Evolutionary conservation across 225 moss, liverwort and hornwort genomes (phyloP).

Genomic region (Thuidium tamariscinum): DNA sequence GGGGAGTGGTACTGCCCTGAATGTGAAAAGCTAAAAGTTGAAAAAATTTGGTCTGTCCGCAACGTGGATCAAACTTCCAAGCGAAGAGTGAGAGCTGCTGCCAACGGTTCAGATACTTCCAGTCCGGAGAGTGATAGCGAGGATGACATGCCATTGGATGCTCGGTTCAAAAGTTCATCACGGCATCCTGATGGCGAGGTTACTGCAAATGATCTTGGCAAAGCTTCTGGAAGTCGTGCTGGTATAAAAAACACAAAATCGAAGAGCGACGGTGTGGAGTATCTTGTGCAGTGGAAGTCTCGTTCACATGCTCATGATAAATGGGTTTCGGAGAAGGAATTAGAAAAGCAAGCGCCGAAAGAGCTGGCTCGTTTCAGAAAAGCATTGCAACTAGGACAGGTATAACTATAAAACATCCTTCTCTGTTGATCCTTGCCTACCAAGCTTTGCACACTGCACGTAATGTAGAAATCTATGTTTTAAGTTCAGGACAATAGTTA

Average conservation of each 20-base stretch:
- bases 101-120: constrained; percentile 6
- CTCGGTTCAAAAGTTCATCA: constrained; percentile 4
- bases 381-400: constrained; percentile 45
- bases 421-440: background rate
- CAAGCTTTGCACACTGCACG: background rate
- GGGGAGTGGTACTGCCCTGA: constrained; percentile 89
- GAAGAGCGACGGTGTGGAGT: constrained; percentile 28
- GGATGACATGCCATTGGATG: constrained; percentile 13
- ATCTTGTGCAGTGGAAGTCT: constrained; percentile 88
- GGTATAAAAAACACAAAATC: background rate
- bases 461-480: background rate
- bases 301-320: constrained; percentile 68
- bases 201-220: background rate
- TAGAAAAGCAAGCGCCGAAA: constrained; percentile 58
- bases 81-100: background rate
- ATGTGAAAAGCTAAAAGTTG: constrained; percentile 67
- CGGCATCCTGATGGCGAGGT: background rate
- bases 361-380: constrained; percentile 58
- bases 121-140: constrained; percentile 21
- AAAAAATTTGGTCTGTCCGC: constrained; percentile 80
- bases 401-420: background rate
- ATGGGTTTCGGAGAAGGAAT: constrained; percentile 69
- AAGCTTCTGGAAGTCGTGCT: constrained; percentile 3
- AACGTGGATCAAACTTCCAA: background rate
- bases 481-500: background rate